Base-by-base conservation (phyloP, 257 asterid genomes). In the Striga asiatica region DNA sequence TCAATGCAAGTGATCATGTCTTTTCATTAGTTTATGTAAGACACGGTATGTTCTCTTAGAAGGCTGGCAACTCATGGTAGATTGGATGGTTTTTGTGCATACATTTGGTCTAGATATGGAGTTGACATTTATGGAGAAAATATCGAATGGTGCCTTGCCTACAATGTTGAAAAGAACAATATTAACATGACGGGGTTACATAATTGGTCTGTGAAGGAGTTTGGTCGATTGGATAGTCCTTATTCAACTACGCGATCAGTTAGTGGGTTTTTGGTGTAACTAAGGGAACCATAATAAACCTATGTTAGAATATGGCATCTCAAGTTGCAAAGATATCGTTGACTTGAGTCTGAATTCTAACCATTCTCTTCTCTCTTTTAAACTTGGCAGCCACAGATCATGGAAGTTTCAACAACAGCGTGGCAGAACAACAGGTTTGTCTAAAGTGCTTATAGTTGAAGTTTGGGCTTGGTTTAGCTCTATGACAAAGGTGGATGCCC, bases 351-450 rank as follows among this genome's bases (percentile, higher is more conserved):
- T n/a, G n/a, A n/a, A n/a, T 28, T 64, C 51, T 46, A 51, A 50
- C 42, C 22, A 4, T 37, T 31, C 23, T 54, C 52, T 52, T 54
- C 52, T 52, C 31, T 71, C 38, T 63, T 41, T 39, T 64, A 53
- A 16, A 35, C 32, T 54, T 58, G 70, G 66, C 82, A 83, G 94
- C 51, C 34, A 72, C 35, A 11, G 94, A 86, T 78, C 88, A 72
- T 32, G 83, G 88, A 64, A 81, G 96, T 78, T 83, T 86, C 80
- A 83, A 83, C 74, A 81, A 74, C 75, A 86, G 96, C 65, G 92
- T 83, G 17, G 73, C 77, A 11, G 94, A 77, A 72, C 69, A 83
- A 68, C 92, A 86, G 96, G 94, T 86, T 19, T 22, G 13, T 43
- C 50, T 43, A 55, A 14, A 54, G 38, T 51, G 51, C 47, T 50